These are phyloP conservation scores for Phytophthora palmivora DNA, from an alignment of 352 stramenopile species.

Conservation along the genomic window DNA sequence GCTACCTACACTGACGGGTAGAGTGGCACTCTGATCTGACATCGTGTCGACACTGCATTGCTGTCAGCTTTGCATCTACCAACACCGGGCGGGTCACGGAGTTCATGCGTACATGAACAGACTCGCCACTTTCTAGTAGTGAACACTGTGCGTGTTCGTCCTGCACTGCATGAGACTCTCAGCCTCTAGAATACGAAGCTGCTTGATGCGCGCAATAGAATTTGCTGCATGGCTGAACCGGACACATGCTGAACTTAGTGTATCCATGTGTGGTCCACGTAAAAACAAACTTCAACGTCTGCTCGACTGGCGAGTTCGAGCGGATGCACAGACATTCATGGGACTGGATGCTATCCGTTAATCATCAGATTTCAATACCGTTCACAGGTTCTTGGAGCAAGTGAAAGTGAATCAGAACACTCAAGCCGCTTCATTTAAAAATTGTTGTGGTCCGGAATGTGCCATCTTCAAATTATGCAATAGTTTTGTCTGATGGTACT, in stretches of 20 bases:
- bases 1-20: conserved; percentile 3
- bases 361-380: too few species aligned
- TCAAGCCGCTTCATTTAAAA: too few species aligned
- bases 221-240: neutral
- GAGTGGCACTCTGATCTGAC: conserved; percentile 6
- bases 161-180: too few species aligned
- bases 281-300: neutral
- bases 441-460: too few species aligned
- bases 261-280: conserved; percentile 9
- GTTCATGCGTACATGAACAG: neutral
- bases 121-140: neutral
- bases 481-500: conserved; percentile 1
- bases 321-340: too few species aligned
- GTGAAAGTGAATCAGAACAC: too few species aligned
- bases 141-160: too few species aligned
- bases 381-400: too few species aligned
- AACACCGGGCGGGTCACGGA: neutral
- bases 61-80: neutral
- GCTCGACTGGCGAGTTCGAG: neutral
- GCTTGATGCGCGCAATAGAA: conserved; percentile 3
- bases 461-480: conserved; percentile 8
- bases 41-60: conserved; percentile 9
- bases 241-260: conserved; percentile 1
- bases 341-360: neutral
- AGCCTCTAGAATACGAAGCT: too few species aligned